Conservation (phyloP, 345 rosid species). For the Rhodamnia rubescens region DNA sequence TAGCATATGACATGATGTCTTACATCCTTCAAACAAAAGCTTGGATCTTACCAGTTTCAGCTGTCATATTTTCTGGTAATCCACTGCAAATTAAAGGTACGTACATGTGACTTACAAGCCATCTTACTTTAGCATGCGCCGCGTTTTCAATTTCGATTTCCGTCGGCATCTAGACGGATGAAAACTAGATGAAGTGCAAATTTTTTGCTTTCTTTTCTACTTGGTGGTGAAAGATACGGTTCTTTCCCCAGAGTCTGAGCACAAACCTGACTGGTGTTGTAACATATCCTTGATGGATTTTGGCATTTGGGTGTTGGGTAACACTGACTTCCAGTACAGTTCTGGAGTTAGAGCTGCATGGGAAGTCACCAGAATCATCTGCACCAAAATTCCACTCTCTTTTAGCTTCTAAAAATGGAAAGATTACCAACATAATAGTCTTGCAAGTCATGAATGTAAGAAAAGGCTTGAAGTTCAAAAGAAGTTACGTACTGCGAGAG, state of each 20-base stretch:
- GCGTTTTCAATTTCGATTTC: no score
- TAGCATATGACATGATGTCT: no score
- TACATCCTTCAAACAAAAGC: no score
- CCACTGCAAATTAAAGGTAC: no score
- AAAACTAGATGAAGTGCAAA: neutral
- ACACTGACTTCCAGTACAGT: slow-evolving; percentile 37
- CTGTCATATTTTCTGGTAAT: no score
- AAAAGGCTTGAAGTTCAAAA: neutral
- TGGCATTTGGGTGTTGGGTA: slow-evolving; percentile 61
- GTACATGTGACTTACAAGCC: no score
- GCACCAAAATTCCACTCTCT: neutral
- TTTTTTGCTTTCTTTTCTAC: neutral
- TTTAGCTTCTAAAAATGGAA: neutral
- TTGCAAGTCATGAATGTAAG: slow-evolving; percentile 4
- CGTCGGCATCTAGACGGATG: no score
- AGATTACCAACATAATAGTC: neutral
- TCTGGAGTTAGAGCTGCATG: slow-evolving; percentile 41
- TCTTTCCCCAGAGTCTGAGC: slow-evolving; percentile 1
- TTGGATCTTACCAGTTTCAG: no score
- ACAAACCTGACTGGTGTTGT: slow-evolving; percentile 10
- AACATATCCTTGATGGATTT: slow-evolving; percentile 34
- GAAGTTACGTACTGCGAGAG: slow-evolving; percentile 3
- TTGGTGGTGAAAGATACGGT: neutral
- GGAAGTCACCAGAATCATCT: slow-evolving; percentile 33
- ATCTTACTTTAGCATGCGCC: no score